Conservation (phyloP, 495 filamentous ascomycete genomes). For the Pyrenula aspistea region DNA sequence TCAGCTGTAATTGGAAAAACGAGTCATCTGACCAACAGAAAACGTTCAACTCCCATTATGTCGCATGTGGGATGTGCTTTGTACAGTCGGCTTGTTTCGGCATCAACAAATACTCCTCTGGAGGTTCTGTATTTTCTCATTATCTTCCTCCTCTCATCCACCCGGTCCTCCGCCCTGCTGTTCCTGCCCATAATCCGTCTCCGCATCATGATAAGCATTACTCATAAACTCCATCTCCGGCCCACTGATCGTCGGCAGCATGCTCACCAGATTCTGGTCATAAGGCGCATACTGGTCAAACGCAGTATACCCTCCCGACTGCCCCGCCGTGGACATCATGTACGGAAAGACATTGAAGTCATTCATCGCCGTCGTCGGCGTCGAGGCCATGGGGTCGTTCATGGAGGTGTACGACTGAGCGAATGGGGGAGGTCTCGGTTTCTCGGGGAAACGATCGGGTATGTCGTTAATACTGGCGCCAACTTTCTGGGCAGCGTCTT, state of each 20-base stretch:
- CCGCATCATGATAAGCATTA: not conserved
- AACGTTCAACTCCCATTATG: too few species aligned
- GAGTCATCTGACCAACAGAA: too few species aligned
- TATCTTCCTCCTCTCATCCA: not conserved
- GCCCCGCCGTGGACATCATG: not conserved
- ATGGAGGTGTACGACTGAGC: not conserved
- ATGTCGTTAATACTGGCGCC: constrained; percentile 5
- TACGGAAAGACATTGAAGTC: not conserved
- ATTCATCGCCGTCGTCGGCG: not conserved
- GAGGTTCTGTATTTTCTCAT: too few species aligned
- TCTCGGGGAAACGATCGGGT: not conserved
- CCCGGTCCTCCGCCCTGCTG: not conserved
- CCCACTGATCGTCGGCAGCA: not conserved
- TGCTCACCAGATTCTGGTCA: not conserved
- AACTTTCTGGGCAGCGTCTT: constrained; percentile 20
- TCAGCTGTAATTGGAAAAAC: too few species aligned
- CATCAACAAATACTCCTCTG: too few species aligned
- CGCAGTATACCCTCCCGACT: not conserved
- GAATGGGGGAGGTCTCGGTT: not conserved
- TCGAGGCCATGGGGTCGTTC: not conserved
- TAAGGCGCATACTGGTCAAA: not conserved
- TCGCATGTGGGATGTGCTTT: too few species aligned
- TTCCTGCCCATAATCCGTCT: not conserved
- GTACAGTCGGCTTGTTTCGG: too few species aligned
- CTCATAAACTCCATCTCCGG: not conserved